phyloP scores from a whole-genome alignment of 139 green algal genomes.

The Mesotaenium endlicherianum region DNA sequence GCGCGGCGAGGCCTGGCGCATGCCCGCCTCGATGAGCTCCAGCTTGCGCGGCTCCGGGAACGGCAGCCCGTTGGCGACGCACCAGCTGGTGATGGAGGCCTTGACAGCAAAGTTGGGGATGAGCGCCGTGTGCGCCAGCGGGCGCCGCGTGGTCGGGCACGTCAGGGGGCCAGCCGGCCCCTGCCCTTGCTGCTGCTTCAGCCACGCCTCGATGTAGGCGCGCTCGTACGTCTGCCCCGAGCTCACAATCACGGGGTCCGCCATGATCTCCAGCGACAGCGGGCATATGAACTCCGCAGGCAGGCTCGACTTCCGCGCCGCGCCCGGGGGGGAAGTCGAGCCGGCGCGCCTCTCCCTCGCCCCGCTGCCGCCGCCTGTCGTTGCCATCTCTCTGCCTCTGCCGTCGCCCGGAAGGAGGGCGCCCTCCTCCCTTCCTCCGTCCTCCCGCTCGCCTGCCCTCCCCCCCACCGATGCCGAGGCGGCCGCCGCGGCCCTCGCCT shows the following conservation, averaged over 20 bases:
- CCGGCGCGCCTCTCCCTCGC: not conserved
- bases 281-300: constrained; percentile 27
- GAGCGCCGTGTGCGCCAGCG: not conserved
- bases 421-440: no score
- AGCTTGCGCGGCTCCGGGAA: not conserved
- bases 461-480: no score
- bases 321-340: no score
- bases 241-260: constrained; percentile 35
- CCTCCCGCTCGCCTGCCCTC: no score
- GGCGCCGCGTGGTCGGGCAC: constrained; percentile 14
- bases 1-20: no score
- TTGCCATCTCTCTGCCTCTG: no score
- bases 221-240: constrained; percentile 47
- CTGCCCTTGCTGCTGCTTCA: constrained; percentile 12
- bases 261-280: constrained; percentile 43
- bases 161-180: not conserved
- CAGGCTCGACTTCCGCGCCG: not conserved
- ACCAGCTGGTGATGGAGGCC: not conserved
- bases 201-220: constrained; percentile 19
- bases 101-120: constrained; percentile 11
- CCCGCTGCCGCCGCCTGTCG: not conserved
- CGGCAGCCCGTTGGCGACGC: not conserved
- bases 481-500: no score
- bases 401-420: no score
- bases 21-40: no score